Percentiles rank a stretch among this genome's conserved stretches.
phyloP scores from a whole-genome alignment of 2,329 filamentous ascomycete species.

The Aspergillus glaucus region DNA sequence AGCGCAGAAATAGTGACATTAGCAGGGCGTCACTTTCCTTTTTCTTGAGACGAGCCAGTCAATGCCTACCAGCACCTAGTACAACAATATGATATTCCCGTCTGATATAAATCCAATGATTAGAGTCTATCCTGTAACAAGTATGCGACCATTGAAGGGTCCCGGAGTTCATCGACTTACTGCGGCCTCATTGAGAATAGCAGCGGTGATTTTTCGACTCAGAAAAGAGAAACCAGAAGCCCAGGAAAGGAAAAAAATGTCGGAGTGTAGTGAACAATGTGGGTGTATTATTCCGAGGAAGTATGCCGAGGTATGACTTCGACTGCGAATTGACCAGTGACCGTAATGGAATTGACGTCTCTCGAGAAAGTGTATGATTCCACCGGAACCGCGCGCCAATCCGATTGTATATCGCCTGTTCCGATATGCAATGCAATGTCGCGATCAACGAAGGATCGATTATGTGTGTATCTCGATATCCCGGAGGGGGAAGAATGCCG shows the following conservation, averaged over 20 bases:
- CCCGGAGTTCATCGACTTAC: constrained; percentile 19
- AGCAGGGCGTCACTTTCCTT: constrained; percentile 9
- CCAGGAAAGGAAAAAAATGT: background rate
- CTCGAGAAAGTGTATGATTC: background rate
- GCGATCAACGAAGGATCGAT: background rate
- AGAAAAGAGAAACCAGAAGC: background rate
- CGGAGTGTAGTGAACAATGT: background rate
- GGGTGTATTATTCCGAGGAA: background rate
- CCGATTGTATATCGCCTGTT: background rate
- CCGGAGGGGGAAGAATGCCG: background rate
- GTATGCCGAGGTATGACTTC: background rate
- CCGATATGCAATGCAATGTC: background rate
- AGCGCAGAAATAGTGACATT: constrained; percentile 9
- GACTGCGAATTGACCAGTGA: background rate
- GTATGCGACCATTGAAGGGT: background rate
- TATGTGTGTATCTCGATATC: background rate
- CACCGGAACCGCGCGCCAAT: background rate
- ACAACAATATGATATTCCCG: constrained; percentile 80
- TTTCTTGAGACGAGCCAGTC: background rate
- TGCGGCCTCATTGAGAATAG: constrained; percentile 29
- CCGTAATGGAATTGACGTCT: background rate
- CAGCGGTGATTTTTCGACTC: background rate
- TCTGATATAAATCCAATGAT: constrained; percentile 35
- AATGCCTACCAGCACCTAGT: constrained; percentile 62
- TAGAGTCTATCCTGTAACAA: constrained; percentile 11